Evolutionary conservation across 2,329 filamentous ascomycete species (phyloP).

Genomic region (Scytalidium sp.): DNA sequence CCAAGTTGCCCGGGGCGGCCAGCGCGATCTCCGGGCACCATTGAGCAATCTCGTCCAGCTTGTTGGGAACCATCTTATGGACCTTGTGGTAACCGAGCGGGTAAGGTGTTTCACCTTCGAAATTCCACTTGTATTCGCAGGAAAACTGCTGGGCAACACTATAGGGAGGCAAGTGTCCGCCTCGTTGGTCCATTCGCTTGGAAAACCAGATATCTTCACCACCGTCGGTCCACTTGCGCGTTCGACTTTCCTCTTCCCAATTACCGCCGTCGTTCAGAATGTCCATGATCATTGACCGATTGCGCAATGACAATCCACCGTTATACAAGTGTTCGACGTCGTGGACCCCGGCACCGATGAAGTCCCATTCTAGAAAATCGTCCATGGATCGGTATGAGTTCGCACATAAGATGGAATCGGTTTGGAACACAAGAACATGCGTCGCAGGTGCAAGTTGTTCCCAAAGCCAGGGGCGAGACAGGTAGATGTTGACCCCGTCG

Average conservation of each 20-base stretch:
- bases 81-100: neutral
- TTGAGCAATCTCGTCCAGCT: conserved; percentile 5
- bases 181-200: conserved; percentile 10
- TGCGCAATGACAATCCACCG: neutral
- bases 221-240: neutral
- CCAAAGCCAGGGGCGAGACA: conserved; percentile 30
- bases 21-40: conserved; percentile 8
- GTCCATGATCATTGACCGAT: neutral
- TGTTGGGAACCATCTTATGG: conserved; percentile 11
- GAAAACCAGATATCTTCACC: conserved; percentile 13
- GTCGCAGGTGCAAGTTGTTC: conserved; percentile 27
- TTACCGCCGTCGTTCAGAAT: neutral
- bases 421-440: conserved; percentile 28
- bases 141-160: neutral
- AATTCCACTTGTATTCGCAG: neutral
- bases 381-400: conserved; percentile 20
- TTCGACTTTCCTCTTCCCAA: conserved; percentile 7
- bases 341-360: conserved; percentile 31
- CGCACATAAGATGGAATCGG: conserved; percentile 27
- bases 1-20: neutral
- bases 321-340: neutral
- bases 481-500: conserved; percentile 29
- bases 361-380: conserved; percentile 28
- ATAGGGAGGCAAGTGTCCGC: conserved; percentile 10
- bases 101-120: neutral